Conservation (phyloP, 176 grass and related monocot genomes). For the Rhynchospora breviuscula region DNA sequence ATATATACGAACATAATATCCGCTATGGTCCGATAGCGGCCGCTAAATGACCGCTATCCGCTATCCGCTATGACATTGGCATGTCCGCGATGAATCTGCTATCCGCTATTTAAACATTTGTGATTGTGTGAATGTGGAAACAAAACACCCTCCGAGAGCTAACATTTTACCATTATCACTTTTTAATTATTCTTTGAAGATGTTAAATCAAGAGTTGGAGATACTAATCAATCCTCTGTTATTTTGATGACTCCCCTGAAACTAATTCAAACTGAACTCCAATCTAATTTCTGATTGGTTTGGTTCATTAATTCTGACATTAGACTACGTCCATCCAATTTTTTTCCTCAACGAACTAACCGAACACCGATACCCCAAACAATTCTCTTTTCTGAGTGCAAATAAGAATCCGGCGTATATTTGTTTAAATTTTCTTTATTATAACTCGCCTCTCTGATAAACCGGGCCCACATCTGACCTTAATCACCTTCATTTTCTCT, state of each 20-base stretch:
- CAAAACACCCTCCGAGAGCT: no score
- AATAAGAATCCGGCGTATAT: not conserved
- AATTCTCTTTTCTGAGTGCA: not conserved
- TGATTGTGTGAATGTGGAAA: no score
- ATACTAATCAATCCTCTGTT: not conserved
- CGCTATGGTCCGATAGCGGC: no score
- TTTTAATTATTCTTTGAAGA: not conserved
- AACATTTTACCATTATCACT: no score
- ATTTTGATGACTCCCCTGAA: not conserved
- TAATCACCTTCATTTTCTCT: not conserved
- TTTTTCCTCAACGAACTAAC: not conserved
- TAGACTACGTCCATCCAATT: not conserved
- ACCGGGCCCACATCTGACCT: not conserved
- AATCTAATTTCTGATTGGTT: not conserved
- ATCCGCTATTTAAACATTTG: no score
- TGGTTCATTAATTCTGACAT: not conserved
- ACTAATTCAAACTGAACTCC: not conserved
- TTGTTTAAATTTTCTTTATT: slow-evolving; percentile 2
- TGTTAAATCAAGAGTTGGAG: not conserved
- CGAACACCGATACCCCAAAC: not conserved
- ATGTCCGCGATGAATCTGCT: no score
- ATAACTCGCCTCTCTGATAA: not conserved
- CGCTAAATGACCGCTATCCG: no score
- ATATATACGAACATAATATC: no score
- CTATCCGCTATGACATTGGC: no score